Base-by-base conservation (phyloP, 441 rosid genomes). In the Erysimum pusillum region DNA sequence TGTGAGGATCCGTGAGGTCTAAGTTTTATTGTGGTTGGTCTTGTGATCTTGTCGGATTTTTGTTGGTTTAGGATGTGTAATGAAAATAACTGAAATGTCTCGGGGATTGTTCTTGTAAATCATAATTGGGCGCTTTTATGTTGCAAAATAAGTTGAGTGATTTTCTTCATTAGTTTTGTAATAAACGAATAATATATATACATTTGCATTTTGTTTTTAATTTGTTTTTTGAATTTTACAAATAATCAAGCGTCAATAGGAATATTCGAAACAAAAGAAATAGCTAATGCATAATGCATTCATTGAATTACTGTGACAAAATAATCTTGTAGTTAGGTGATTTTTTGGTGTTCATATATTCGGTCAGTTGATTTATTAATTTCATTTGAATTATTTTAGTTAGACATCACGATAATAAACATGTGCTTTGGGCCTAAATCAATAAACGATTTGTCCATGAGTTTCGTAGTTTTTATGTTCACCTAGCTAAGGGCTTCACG, bases 1-100 rank as follows among this genome's bases (percentile, higher is more conserved):
- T 80, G 85, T 90, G 34, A 76, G 83, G 76, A 83, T 94, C 51
- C 83, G 77, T 49, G 83, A 86, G 60, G 83, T 77, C 62, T 62
- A 31, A 70, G 73, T 63, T 44, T 51, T 28, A 28, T 3, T 20
- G 14, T 48, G 13, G 52, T 34, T 51, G 12, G 48, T 32, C 52
- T 76, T 54, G 34, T 51, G 12, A 39, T 32, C 52, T 76, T 54
- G 34, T 39, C 6, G 9, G 11, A 2, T 53, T 76, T 76, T 69
- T 62, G 20, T 53, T 53, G 44, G 58, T 69, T 67, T 51, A 13
- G 63, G 61, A 10, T 66, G 18, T 52, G 46, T 63, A 56, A 7
- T 22, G 14, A 15, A 45, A 65, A 34, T 53, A 52, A 41, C 3
- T 44, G 12, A 32, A 10, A 56, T 17, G 3, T 18, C 5, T 15